phyloP scores from a whole-genome alignment of 192 early-diverging fungal species.

The Entomortierella lignicola region DNA sequence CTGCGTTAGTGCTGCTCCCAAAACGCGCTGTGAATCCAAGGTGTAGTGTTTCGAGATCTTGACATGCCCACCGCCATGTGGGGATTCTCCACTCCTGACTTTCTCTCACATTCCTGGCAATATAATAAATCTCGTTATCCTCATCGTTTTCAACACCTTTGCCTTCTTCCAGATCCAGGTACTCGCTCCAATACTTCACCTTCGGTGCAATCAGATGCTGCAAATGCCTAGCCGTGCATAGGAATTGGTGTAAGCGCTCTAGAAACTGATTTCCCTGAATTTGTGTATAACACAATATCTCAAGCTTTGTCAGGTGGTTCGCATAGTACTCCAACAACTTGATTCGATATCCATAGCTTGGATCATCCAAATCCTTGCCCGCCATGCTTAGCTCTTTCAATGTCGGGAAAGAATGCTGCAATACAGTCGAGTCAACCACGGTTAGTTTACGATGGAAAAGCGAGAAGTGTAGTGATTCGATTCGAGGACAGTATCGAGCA shows the following conservation, averaged over 20 bases:
- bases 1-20: not conserved
- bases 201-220: conserved; percentile 4
- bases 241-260: not conserved
- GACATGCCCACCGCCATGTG: conserved; percentile 5
- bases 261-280: not conserved
- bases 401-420: not conserved
- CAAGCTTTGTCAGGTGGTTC: conserved; percentile 4
- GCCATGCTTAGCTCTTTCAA: not conserved
- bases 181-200: not conserved
- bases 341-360: no score
- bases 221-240: conserved; percentile 3
- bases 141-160: not conserved
- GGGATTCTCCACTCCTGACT: not conserved
- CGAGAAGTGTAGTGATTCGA: not conserved
- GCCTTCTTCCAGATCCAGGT: not conserved
- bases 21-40: not conserved
- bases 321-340: not conserved
- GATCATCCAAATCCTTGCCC: not conserved
- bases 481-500: not conserved
- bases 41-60: conserved; percentile 15
- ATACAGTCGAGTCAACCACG: not conserved
- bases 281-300: not conserved
- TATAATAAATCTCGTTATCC: not conserved
- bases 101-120: not conserved
- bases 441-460: not conserved